Evolutionary conservation across 1,284 basidiomycete genomes (phyloP).

Genomic region (Malassezia pachydermatis): DNA sequence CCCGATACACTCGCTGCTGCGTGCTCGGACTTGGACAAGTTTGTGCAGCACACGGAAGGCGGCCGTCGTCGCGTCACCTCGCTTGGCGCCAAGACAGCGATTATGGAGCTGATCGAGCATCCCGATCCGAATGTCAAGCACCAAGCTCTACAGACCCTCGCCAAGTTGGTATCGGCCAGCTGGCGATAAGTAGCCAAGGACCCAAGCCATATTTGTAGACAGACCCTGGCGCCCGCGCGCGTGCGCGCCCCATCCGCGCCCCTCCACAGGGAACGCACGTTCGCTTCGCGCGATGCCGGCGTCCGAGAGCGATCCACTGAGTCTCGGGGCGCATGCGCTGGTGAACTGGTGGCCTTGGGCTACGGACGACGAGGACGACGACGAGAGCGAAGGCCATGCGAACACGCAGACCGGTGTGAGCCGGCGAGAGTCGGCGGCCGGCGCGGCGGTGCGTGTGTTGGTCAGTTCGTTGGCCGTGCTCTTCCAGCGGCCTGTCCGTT

Average conservation of each 20-base stretch:
- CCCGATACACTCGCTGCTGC: slow-evolving; percentile 35
- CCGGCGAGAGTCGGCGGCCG: slow-evolving; percentile 29
- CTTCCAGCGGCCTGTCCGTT: slow-evolving; percentile 48
- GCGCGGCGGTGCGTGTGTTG: slow-evolving; percentile 39
- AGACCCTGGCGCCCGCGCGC: not conserved
- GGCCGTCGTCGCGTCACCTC: slow-evolving; percentile 58
- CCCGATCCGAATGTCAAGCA: slow-evolving; percentile 80
- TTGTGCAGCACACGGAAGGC: slow-evolving; percentile 36
- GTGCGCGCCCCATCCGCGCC: too few relatives aligned
- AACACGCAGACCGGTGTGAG: not conserved
- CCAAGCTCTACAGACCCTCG: slow-evolving; percentile 57
- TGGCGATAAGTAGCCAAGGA: slow-evolving; percentile 25
- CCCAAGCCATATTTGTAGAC: too few relatives aligned
- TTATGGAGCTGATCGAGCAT: slow-evolving; percentile 91
- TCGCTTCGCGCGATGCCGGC: not conserved
- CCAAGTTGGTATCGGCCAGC: slow-evolving; percentile 35
- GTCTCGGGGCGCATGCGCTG: too few relatives aligned
- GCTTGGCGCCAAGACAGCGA: slow-evolving; percentile 72
- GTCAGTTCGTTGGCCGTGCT: slow-evolving; percentile 48
- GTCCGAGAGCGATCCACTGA: too few relatives aligned
- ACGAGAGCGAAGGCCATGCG: not conserved
- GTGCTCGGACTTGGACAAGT: slow-evolving; percentile 38
- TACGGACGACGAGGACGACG: too few relatives aligned
- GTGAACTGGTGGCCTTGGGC: too few relatives aligned
- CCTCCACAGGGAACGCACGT: slow-evolving; percentile 2